These are phyloP conservation scores for Elsinoe arachidis DNA, from an alignment of 2,329 filamentous ascomycete species.

Conservation along the genomic window DNA sequence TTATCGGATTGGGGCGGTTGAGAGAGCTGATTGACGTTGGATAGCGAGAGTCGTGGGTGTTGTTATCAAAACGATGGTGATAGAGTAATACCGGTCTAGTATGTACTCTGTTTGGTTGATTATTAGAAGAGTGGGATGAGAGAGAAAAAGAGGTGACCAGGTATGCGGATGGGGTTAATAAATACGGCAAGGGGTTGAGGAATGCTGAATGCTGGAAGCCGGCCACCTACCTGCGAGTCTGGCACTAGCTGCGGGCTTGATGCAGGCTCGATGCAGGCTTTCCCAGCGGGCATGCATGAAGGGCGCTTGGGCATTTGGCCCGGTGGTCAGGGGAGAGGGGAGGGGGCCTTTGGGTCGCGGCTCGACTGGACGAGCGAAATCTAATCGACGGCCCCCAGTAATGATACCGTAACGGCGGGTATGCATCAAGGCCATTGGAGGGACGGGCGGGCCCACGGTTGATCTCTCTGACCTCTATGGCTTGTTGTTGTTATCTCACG, in stretches of 20 bases:
- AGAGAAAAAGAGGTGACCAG: background rate
- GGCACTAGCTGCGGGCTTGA: too few relatives aligned
- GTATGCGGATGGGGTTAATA: background rate
- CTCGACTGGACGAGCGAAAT: constrained; percentile 7
- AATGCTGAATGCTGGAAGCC: constrained; percentile 4
- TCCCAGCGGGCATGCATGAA: constrained; percentile 8
- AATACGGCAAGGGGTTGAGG: constrained; percentile 10
- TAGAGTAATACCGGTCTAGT: constrained; percentile 1
- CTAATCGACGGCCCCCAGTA: constrained; percentile 11
- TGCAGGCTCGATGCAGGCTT: background rate
- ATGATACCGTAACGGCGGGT: constrained; percentile 10
- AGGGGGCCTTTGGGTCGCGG: background rate
- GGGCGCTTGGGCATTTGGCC: background rate
- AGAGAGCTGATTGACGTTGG: background rate
- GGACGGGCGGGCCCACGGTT: background rate
- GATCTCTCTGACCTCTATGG: background rate
- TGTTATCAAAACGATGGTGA: constrained; percentile 10
- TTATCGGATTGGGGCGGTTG: background rate
- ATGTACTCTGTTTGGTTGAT: constrained; percentile 4
- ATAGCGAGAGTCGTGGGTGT: constrained; percentile 10
- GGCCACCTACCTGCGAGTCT: background rate
- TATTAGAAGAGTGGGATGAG: background rate
- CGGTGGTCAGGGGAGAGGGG: constrained; percentile 4
- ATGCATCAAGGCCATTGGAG: background rate
- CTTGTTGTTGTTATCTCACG: constrained; percentile 12